Base-by-base conservation (phyloP, 345 rosid genomes). In the Pugionium dolabratum region DNA sequence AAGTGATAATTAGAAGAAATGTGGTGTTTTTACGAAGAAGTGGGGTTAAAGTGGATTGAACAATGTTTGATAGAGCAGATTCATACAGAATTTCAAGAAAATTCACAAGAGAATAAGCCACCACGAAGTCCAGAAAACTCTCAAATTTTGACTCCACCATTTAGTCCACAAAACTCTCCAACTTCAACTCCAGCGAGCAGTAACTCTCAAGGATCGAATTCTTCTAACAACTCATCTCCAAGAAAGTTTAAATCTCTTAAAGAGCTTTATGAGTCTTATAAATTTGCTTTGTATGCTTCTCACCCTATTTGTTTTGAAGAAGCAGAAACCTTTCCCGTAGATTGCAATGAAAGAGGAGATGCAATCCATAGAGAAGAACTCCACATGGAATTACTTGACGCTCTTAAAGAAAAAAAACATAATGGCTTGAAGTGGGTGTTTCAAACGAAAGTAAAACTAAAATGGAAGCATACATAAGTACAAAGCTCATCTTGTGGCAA, bases 331-430 rank as follows among this genome's bases (percentile, higher is more conserved):
- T 1, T 29, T 48, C 31, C 9, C 4, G 53, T 8, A 48, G 6
- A 8, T 48, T 28, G 34, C 53, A 28, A 48, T 47, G 52, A 7
- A 0, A 7, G 52, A 47, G 11, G 53, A 48, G 53, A 48, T 48
- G 5, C 33, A 48, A 26, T 4, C 53, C 1, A 48, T 28, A 27
- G 53, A 27, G 33, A 48, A 28, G n/a, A 48, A 48, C 1, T 27
- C 6, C 5, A 48, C 53, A 28, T 48, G 53, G 53, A 48, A 8
- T 28, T 48, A 48, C 2, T 48, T 48, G 53, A 48, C 7, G 53
- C n/a, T 26, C 53, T 32, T 1, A 26, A 48, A 48, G 11, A n/a
- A n/a, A n/a, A n/a, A n/a, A 0, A 27, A 28, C 5, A 48, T 6
- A 27, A 6, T 48, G 53, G 32, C 4, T 0, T 48, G 33, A 48